Evolutionary conservation across 1,284 basidiomycete species (phyloP), one percentile per base, ranked within the genome.

Genomic region (Ganoderma lucidum): DNA sequence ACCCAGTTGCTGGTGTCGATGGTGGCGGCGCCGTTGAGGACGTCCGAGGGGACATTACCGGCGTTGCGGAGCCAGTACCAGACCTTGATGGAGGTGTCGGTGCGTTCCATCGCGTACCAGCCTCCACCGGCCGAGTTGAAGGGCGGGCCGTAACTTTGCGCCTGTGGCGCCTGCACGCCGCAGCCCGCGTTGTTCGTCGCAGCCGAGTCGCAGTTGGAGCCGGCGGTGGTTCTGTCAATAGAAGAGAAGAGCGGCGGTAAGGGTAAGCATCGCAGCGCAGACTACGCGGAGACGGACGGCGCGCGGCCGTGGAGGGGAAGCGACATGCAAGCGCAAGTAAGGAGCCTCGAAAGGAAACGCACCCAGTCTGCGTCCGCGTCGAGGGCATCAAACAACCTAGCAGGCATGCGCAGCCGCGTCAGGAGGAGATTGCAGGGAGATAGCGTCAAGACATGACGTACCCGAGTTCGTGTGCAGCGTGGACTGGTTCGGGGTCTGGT

Each of bases 71-170:
- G 74, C 88, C 88, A 90, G 80, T 89, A 90, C 88, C 88, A 90
- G 58, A 89, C 80, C 68, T 85, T 86, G 76, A 90, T 85, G 74
- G 79, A 84, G 3, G 78, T 75, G 23, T 77, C 70, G 2, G 85
- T 88, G 55, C 87, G 83, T 73, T 90, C 87, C 70, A 88, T 80
- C 0, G 85, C 88, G 77, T 73, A 87, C 86, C 87, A 91, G 73
- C 90, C 90, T 44, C 91, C 92, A 17, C 89, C 88, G 41, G 83
- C 83, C 17, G 74, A 72, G 76, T 93, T 92, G 80, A 92, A 91
- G 3, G 75, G 70, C 0, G 88, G 85, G 0, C 91, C 91, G 73
- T 87, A 93, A 73, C 86, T 90, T 61, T 81, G 81, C 0, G 75
- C 62, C 61, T 82, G 83, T 62, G 73, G 77, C 51, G 86, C 74